Conservation (phyloP, 768 basidiomycete species). For the Daedalea quercina region DNA sequence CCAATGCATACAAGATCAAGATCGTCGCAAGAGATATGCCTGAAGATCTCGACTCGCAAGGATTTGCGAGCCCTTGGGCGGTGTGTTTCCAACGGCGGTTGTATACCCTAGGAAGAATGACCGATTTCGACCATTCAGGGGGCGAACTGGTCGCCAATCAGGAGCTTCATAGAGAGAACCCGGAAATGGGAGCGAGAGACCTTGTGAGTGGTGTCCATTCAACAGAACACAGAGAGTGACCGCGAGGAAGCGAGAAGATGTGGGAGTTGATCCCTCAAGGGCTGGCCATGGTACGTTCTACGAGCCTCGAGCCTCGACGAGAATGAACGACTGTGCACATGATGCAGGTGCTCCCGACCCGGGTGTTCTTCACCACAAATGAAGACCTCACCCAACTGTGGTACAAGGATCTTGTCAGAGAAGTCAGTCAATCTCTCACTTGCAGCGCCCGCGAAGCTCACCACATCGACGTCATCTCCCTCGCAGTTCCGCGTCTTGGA, state of each 20-base stretch:
- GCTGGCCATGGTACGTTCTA: slow-evolving; percentile 30
- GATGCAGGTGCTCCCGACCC: slow-evolving; percentile 31
- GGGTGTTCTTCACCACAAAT: slow-evolving; percentile 22
- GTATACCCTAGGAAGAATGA: neutral
- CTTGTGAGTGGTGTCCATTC: slow-evolving; percentile 28
- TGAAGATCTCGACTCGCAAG: slow-evolving; percentile 33
- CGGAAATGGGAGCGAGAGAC: slow-evolving; percentile 33
- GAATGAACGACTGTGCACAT: slow-evolving; percentile 1
- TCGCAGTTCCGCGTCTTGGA: slow-evolving; percentile 28
- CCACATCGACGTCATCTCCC: neutral
- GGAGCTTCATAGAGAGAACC: slow-evolving; percentile 25
- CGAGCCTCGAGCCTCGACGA: neutral
- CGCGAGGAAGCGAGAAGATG: slow-evolving; percentile 31
- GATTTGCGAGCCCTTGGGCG: slow-evolving; percentile 46
- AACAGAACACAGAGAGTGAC: neutral
- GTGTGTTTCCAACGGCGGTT: slow-evolving; percentile 18
- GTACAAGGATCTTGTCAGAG: slow-evolving; percentile 33
- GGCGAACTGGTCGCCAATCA: slow-evolving; percentile 40
- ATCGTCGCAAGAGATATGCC: slow-evolving; percentile 35
- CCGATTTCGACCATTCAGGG: slow-evolving; percentile 26
- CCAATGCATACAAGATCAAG: slow-evolving; percentile 22
- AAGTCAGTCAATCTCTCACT: slow-evolving; percentile 23
- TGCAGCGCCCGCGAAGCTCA: neutral
- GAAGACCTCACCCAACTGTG: slow-evolving; percentile 23
- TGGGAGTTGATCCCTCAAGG: slow-evolving; percentile 42